Base-by-base conservation (phyloP, 2,329 filamentous ascomycete genomes). In the Penicillium janthinellum region DNA sequence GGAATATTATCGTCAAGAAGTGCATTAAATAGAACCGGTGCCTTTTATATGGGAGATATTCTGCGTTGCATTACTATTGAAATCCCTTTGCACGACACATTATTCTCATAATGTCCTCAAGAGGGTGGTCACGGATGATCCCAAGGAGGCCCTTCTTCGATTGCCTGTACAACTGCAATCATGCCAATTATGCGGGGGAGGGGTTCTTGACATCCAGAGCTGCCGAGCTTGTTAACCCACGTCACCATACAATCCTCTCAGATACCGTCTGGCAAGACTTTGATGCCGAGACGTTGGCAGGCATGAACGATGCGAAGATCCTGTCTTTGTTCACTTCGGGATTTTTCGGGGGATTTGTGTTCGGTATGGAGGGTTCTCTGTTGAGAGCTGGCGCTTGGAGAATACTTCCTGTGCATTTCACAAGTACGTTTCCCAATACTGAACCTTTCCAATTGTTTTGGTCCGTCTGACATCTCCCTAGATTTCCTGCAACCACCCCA, bases 301-400 rank as follows among this genome's bases (percentile, higher is more conserved):
- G 52, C 5, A 42, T 62, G 20, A 65, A 54, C 42, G 64, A 66
- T 34, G 49, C 61, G 37, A 54, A 57, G 54, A 61, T 63, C 2
- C 45, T 66, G 12, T 51, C 62, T 1, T 56, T 61, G 15, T 66
- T 66, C 25, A 63, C 64, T 0, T 42, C n/a, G 20, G 64, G 64
- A 20, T 65, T 66, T 31, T 66, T 66, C 45, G 58, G 60, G 3
- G 62, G 64, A 0, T 57, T 57, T 52, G 49, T 65, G 4, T 66
- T 66, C 57, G 55, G 41, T 7, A 42, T 52, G n/a, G 63, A 65
- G 44, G 25, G 39, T n/a, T 1, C 47, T 44, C 6, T 47, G 8
- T n/a, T 55, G 31, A 48, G n/a, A 3, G 38, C 31, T 48, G 42
- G 49, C 11, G 49, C 35, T 38, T 51, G 49, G 49, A 39, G 49